Conservation (phyloP, 2,329 filamentous ascomycete species). For the Penicillium sp. region DNA sequence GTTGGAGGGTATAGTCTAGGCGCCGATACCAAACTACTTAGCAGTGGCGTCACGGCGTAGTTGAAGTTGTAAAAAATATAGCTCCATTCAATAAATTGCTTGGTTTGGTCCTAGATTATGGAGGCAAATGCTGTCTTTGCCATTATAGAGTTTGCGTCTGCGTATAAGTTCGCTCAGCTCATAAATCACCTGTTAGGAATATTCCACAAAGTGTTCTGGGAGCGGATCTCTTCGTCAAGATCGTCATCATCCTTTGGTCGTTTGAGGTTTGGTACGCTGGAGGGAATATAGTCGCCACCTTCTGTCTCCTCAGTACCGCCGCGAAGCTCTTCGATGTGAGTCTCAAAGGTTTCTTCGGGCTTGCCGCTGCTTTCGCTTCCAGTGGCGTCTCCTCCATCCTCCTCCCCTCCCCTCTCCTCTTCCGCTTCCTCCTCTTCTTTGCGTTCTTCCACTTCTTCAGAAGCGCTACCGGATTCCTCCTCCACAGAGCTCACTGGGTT, state of each 20-base stretch:
- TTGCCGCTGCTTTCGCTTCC: constrained; percentile 21
- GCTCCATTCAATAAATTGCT: not conserved
- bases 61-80: not conserved
- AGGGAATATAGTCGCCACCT: constrained; percentile 31
- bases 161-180: not conserved
- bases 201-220: not conserved
- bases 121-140: not conserved
- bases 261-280: constrained; percentile 25
- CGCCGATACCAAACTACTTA: not conserved
- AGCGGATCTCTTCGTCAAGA: not conserved
- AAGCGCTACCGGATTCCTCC: constrained; percentile 13
- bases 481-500: constrained; percentile 32
- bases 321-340: constrained; percentile 24
- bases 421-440: constrained; percentile 17
- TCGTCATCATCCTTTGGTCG: constrained; percentile 21
- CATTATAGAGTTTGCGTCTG: not conserved
- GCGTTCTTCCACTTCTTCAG: constrained; percentile 19
- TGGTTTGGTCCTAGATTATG: not conserved
- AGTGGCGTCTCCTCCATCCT: constrained; percentile 20
- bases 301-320: constrained; percentile 36
- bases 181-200: not conserved
- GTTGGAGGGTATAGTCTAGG: not conserved
- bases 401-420: constrained; percentile 12
- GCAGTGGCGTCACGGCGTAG: no score
- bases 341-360: constrained; percentile 23